Evolutionary conservation across 441 rosid species (phyloP), one percentile per base, ranked within the genome.

Genomic region (Populus trichocarpa): DNA sequence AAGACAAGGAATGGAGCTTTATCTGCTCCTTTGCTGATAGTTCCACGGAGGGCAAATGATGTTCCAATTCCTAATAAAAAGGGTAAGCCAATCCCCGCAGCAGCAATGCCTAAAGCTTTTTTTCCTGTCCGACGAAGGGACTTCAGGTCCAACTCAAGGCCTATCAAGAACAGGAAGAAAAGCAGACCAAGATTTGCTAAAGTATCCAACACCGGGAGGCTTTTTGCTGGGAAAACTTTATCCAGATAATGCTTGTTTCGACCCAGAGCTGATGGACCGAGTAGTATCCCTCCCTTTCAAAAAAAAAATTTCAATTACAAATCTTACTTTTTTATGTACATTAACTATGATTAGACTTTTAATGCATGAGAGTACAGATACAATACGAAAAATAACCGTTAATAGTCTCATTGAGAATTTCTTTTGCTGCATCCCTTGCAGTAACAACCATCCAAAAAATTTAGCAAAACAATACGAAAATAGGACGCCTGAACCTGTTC

Each of bases 251-350:
- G 57, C 38, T 81, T 74, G 72, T 79, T 91, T 50, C 98, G 89
- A 14, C 99, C 99, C 75, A 95, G 76, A 38, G 87, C 98, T 12
- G 98, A 95, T 10, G 98, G 99, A 33, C 99, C 99, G 14, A 95
- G 99, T 74, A 93, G 68, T 73, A 95, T 83, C 35, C 98, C 99
- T 73, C 99, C 99, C 98, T 93, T 80, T 57, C 8, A 35, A 64
- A 74, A 53, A 3, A 33, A 61, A 8, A 67, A 50, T 3, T 64
- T 33, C 66, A 13, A 26, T 63, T n/a, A 11, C 8, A 0, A 42
- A 16, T 53, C 61, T 16, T 16, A 53, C n/a, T 0, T 53, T 16
- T 53, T 53, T 18, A 11, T 42, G n/a, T 2, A 2, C 61, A 53
- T 53, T 18, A 53, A 53, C 61, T 53, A 53, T 53, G 61, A 53